Evolutionary conservation across 148 eudicot genomes (phyloP), one percentile per base, ranked within the genome.

Genomic region (Beta vulgaris): DNA sequence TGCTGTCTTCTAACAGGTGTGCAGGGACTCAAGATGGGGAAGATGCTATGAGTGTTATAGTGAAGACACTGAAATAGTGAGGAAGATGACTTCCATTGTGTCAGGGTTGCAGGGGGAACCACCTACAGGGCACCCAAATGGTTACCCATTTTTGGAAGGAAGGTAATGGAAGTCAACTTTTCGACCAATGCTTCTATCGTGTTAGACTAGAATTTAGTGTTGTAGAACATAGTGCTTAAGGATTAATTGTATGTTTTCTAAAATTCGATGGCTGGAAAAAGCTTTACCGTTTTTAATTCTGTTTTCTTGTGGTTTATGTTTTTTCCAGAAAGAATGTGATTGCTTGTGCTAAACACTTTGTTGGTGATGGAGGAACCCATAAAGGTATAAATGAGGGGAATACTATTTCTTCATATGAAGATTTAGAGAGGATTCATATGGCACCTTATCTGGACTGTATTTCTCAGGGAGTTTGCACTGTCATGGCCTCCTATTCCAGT

Each of bases 331-430:
- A 89, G 48, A 92, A 86, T 68, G 91, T 95, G 34, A 78, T 82
- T 75, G 96, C 98, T 58, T 92, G 96, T 68, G 97, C 98, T 75
- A 95, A 95, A 71, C 98, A 95, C 81, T 95, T 87, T 72, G 96
- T 92, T 71, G 98, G 97, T 3, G 98, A 95, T 68, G 98, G 98
- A 12, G 98, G 97, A 58, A 92, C 98, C 32, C 80, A 87, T 35
- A 85, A 78, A 54, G 98, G 97, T 61, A 77, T 74, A 82, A 95
- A 92, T 76, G 98, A 95, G 78, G 97, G 98, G 67, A 86, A 95
- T 81, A 89, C 98, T 7, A 51, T 83, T 71, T 28, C 71, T 6
- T 81, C 90, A 1, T 88, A 82, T 79, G 91, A 88, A 44, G 93
- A 90, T 39, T 77, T 95, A 80, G 87, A 86, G 82, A 85, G 79